Evolutionary conservation across 371 early-diverging fungal species (phyloP).

Genomic region (Mucor velutinosus): DNA sequence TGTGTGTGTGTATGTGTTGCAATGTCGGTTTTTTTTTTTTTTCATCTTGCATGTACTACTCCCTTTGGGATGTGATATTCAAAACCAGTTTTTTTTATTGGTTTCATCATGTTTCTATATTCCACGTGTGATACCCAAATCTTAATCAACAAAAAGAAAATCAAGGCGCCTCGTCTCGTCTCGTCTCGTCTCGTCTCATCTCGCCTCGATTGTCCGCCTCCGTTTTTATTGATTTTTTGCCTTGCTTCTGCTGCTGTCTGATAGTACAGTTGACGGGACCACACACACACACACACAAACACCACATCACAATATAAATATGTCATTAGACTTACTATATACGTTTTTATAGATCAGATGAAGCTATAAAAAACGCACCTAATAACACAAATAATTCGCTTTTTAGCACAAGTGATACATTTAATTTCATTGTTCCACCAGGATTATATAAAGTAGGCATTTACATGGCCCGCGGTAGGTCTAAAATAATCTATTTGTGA

Average conservation of each 20-base stretch:
- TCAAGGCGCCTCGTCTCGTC: not conserved
- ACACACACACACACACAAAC: not conserved
- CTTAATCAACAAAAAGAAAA: not conserved
- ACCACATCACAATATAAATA: not conserved
- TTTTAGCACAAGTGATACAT: conserved; percentile 1
- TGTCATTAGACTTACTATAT: not conserved
- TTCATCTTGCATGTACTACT: not conserved
- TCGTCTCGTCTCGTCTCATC: not conserved
- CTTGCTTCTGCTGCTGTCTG: too few relatives aligned
- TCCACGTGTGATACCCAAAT: conserved; percentile 5
- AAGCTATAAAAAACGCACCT: not conserved
- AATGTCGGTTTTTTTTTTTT: not conserved
- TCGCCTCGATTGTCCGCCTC: not conserved
- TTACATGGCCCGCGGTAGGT: not conserved
- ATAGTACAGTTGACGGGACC: not conserved
- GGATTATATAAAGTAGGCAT: not conserved
- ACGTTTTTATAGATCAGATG: not conserved
- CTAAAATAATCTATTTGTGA: not conserved
- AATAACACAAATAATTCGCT: not conserved
- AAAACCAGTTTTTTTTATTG: conserved; percentile 6
- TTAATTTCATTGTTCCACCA: conserved; percentile 1
- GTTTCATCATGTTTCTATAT: conserved; percentile 2
- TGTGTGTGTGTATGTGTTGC: not conserved
- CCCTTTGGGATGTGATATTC: not conserved
- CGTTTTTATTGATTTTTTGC: too few relatives aligned